Conservation (phyloP, 768 basidiomycete genomes). For the Tricholoma flavovirens region DNA sequence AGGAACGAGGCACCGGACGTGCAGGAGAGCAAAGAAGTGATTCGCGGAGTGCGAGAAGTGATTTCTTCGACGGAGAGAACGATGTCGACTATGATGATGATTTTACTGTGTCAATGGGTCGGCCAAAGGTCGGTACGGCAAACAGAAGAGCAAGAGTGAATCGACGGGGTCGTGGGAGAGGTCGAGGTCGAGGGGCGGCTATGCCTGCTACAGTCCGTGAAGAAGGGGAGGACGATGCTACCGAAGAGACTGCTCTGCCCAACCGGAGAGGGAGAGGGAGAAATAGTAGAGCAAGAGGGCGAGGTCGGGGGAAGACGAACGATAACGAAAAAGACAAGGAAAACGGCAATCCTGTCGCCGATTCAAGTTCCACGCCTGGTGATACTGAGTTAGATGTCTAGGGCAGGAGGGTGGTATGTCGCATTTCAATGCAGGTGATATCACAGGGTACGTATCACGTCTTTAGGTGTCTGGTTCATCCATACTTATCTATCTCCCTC, state of each 20-base stretch:
- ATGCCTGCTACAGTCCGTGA: too few relatives aligned
- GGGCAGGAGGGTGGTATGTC: background rate
- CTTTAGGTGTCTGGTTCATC: background rate
- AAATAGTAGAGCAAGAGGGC: too few relatives aligned
- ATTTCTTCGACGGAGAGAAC: constrained; percentile 68
- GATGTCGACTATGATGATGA: constrained; percentile 54
- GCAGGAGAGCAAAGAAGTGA: constrained; percentile 55
- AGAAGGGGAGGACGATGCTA: too few relatives aligned
- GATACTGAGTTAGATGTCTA: constrained; percentile 5
- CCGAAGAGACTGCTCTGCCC: too few relatives aligned
- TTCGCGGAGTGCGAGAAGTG: constrained; percentile 50
- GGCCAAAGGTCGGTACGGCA: constrained; percentile 3
- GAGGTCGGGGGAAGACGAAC: too few relatives aligned
- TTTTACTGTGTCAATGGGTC: constrained; percentile 1
- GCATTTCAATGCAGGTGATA: background rate
- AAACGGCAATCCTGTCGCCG: constrained; percentile 5
- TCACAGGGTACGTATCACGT: background rate
- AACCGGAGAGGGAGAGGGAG: too few relatives aligned
- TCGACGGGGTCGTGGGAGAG: constrained; percentile 28
- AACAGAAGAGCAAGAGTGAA: constrained; percentile 27
- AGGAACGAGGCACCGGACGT: constrained; percentile 51
- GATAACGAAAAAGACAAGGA: too few relatives aligned
- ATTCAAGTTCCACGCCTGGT: constrained; percentile 12
- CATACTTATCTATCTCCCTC: background rate
- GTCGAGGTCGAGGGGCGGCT: constrained; percentile 17